Conservation (phyloP, 306 rosid species). For the Prunus persica region Prunus_persica_NCBIv2 NC_034014.1:3917501-3918000, state of each 20-base stretch:
- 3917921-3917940: neutral
- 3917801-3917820: no score
- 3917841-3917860: no score
- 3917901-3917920: neutral
- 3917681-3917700: no score
- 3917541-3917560: neutral
- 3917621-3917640: no score
- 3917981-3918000: neutral
- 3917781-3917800: no score
- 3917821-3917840: no score
- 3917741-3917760: no score
- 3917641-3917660: neutral
- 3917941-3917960: neutral
- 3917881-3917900: no score
- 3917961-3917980: neutral
- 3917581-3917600: neutral
- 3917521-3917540: neutral
- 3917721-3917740: fast-evolving
- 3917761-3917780: no score
- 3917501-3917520: neutral
- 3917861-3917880: no score
- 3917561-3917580: neutral
- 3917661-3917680: fast-evolving
- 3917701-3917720: fast-evolving
- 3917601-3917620: neutral